phyloP scores from a whole-genome alignment of 2,329 filamentous ascomycete genomes.

The Venturiaceae sp. region DNA sequence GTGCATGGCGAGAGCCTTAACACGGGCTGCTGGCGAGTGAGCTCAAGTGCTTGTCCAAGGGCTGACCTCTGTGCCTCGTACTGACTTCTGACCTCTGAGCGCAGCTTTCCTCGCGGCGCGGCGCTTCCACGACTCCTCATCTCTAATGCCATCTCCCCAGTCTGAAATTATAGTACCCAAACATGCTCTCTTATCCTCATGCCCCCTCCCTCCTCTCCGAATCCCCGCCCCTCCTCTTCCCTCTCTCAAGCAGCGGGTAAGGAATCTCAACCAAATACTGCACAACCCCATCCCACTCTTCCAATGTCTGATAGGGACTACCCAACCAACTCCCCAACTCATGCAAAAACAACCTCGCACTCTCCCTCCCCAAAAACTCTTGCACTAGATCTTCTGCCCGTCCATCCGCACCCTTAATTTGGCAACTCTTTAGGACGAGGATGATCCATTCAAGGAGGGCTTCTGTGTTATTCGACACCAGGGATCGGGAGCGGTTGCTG shows the following conservation, averaged over 20 bases:
- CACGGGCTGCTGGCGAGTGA: too few relatives aligned
- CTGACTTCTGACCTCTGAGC: too few relatives aligned
- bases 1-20: too few relatives aligned
- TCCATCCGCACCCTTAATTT: conserved; percentile 68
- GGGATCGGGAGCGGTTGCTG: background rate
- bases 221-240: background rate
- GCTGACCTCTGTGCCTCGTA: too few relatives aligned
- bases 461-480: conserved; percentile 55
- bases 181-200: background rate
- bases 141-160: too few relatives aligned
- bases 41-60: too few relatives aligned
- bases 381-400: conserved; percentile 69
- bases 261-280: conserved; percentile 47
- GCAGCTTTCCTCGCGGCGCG: too few relatives aligned
- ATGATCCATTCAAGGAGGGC: conserved; percentile 82
- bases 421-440: conserved; percentile 71
- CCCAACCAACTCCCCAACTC: conserved; percentile 75
- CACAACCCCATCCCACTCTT: conserved; percentile 71
- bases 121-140: too few relatives aligned
- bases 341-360: conserved; percentile 70
- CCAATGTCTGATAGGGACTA: conserved; percentile 63
- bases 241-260: background rate
- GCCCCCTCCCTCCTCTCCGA: background rate
- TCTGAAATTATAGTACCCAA: too few relatives aligned
- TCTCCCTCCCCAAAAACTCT: conserved; percentile 67